Base-by-base conservation (phyloP, 768 basidiomycete species). In the Trametes cinnabarina region DNA sequence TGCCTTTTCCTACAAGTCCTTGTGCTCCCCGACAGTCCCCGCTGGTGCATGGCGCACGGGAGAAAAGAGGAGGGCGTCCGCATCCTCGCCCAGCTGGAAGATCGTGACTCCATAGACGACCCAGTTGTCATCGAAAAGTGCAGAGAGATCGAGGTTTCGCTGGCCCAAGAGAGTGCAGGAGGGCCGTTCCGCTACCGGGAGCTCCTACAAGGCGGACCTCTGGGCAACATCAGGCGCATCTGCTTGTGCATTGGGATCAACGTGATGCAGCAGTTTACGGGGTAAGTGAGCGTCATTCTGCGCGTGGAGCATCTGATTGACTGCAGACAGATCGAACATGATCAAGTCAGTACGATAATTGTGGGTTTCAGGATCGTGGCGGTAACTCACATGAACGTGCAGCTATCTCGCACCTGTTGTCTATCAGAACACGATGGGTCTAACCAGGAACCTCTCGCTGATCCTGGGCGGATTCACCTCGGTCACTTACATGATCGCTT, bases 201-300 rank as follows among this genome's bases (percentile, higher is more conserved):
- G 57, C 68, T 76, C 11, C 47, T 74, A 8, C 61, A 74, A 60
- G 73, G 73, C 20, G 74, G 74, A 0, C 71, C 71, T 19, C 62
- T 76, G 19, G 74, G 74, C 30, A 76, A 76, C 51, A 74, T 75
- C 49, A 53, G 75, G 22, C 66, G 75, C 7, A 74, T 76, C 26
- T 76, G 74, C 44, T 58, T 76, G 32, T 73, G 72, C 47, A 68
- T 76, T n/a, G 74, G 71, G 2, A 52, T 76, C 17, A 75, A 76
- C 47, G 68, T 76, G 23, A 76, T 76, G 75, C 75, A 77, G 50
- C 76, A 77, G 60, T 75, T 77, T 35, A 77, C 74, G n/a, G 75
- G 75, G 73, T 73, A 55, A 14, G 69, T 63, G 35, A 12, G 22
- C 4, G 14, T 19, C 22, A 51, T 6, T 32, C 32, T 43, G 1